Evolutionary conservation across 768 basidiomycete genomes (phyloP).

Genomic region (Asterophora parasitica): DNA sequence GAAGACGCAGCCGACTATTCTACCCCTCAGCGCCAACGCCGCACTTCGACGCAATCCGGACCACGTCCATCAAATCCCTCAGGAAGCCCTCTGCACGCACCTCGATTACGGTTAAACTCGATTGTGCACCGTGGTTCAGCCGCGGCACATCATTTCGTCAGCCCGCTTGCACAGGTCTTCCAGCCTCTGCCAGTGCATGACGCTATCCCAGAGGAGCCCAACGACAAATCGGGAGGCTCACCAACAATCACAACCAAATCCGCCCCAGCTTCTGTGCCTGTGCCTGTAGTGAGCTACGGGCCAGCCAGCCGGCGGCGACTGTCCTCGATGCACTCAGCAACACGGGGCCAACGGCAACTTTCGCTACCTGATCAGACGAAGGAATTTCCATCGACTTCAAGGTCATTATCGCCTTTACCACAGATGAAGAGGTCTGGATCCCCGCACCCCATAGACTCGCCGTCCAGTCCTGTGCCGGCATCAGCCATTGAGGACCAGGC

Average conservation of each 20-base stretch:
- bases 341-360: slow-evolving; percentile 17
- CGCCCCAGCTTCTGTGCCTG: slow-evolving; percentile 6
- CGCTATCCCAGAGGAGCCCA: slow-evolving; percentile 28
- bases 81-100: slow-evolving; percentile 8
- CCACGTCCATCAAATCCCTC: not conserved
- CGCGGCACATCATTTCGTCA: slow-evolving; percentile 36
- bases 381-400: slow-evolving; percentile 21
- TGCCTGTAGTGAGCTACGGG: slow-evolving; percentile 37
- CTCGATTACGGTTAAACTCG: slow-evolving; percentile 41
- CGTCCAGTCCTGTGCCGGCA: slow-evolving; percentile 21
- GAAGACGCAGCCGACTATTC: slow-evolving; percentile 31
- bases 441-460: slow-evolving; percentile 4
- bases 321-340: slow-evolving; percentile 28
- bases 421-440: slow-evolving; percentile 16
- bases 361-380: slow-evolving; percentile 16
- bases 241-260: not conserved
- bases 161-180: slow-evolving; percentile 73
- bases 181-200: slow-evolving; percentile 61
- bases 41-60: slow-evolving; percentile 4
- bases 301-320: slow-evolving; percentile 38
- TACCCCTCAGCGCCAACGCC: slow-evolving; percentile 21
- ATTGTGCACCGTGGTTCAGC: slow-evolving; percentile 34
- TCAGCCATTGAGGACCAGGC: slow-evolving; percentile 15
- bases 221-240: slow-evolving; percentile 9
- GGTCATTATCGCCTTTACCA: slow-evolving; percentile 13